Evolutionary conservation across 2,329 filamentous ascomycete species (phyloP).

Genomic region (Ambrosiella cleistominuta): DNA sequence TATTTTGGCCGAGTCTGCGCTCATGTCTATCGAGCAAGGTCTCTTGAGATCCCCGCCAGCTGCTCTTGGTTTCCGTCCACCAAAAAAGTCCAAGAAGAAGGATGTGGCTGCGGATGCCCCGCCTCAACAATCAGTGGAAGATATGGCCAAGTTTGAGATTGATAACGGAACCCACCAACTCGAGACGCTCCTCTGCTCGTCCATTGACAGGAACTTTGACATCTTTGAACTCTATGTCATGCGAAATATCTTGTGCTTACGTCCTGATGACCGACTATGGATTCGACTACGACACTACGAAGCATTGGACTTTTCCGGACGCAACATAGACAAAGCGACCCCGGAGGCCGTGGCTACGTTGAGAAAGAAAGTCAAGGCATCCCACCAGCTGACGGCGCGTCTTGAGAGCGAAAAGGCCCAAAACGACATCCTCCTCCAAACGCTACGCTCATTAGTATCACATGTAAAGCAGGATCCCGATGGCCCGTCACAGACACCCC

Average conservation of each 20-base stretch:
- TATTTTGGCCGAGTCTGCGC: slow-evolving; percentile 75
- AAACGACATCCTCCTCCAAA: slow-evolving; percentile 53
- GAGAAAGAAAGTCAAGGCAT: slow-evolving; percentile 58
- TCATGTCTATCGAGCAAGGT: slow-evolving; percentile 72
- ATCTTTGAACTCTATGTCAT: slow-evolving; percentile 80
- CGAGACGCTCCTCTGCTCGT: slow-evolving; percentile 63
- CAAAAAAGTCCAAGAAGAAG: slow-evolving; percentile 23
- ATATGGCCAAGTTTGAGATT: slow-evolving; percentile 45
- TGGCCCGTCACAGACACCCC: slow-evolving; percentile 17
- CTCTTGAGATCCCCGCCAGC: slow-evolving; percentile 57
- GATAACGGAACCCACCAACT: slow-evolving; percentile 76
- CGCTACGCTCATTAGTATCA: slow-evolving; percentile 30
- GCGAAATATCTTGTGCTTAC: slow-evolving; percentile 61
- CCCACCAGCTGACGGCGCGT: slow-evolving; percentile 53
- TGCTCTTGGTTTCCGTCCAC: slow-evolving; percentile 58
- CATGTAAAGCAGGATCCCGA: slow-evolving; percentile 17
- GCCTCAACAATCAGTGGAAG: slow-evolving; percentile 17
- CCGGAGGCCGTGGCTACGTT: slow-evolving; percentile 54
- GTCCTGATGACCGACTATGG: slow-evolving; percentile 54
- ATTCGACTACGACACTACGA: slow-evolving; percentile 76
- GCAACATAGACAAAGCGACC: slow-evolving; percentile 26
- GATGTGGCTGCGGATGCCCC: slow-evolving; percentile 15
- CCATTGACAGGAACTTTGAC: slow-evolving; percentile 73
- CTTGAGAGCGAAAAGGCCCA: slow-evolving; percentile 51
- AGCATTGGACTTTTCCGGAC: slow-evolving; percentile 32